These are phyloP conservation scores for Pichia phayaonensis DNA, from an alignment of 805 yeast genomes.

Conservation along the genomic window DNA sequence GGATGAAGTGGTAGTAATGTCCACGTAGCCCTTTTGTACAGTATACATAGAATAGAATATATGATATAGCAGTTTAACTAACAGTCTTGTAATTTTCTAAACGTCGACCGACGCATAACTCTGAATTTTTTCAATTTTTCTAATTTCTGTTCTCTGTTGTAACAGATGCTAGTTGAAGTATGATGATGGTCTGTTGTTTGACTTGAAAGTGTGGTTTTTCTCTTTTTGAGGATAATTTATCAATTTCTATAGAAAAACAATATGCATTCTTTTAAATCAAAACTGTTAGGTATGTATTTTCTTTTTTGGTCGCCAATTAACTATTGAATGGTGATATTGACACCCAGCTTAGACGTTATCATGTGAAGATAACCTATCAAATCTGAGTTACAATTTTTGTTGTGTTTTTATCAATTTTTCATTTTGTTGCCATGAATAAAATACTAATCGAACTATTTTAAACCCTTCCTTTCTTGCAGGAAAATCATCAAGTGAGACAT, in stretches of 20 bases:
- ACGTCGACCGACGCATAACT: background rate
- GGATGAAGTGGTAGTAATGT: background rate
- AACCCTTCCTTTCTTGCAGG: background rate
- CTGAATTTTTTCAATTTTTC: background rate
- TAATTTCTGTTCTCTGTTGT: background rate
- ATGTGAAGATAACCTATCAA: background rate
- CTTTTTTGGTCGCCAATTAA: background rate
- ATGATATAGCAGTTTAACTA: background rate
- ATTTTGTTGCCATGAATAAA: background rate
- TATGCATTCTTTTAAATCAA: constrained; percentile 8
- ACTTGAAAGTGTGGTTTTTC: background rate
- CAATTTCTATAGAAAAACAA: background rate
- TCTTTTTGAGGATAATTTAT: no score
- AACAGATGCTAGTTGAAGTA: background rate
- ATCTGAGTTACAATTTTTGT: background rate
- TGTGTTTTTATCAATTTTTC: background rate
- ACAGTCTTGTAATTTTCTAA: no score
- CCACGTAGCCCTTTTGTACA: background rate
- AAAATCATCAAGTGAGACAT: constrained; percentile 1
- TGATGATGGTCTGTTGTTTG: background rate
- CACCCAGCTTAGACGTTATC: background rate
- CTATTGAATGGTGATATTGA: background rate
- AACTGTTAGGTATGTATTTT: constrained; percentile 6
- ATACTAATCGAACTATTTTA: background rate
- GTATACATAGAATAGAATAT: background rate